These are phyloP conservation scores for Carex pumila DNA, from an alignment of 176 grass and related monocot species.

Conservation along the genomic window DNA sequence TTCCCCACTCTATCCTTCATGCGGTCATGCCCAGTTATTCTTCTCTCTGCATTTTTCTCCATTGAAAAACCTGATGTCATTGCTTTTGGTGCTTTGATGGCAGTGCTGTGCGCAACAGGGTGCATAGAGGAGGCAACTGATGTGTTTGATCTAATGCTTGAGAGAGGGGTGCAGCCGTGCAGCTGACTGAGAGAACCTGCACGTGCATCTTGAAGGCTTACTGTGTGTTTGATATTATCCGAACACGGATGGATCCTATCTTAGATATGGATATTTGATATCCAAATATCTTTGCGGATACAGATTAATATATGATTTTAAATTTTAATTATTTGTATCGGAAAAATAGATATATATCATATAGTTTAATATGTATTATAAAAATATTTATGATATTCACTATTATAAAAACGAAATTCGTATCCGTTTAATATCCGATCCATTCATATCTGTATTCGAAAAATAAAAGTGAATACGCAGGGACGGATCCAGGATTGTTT, in stretches of 20 bases:
- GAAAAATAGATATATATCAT: too few relatives aligned
- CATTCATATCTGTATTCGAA: too few relatives aligned
- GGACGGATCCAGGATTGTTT: too few relatives aligned
- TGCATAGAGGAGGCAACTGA: conserved; percentile 42
- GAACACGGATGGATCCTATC: conserved; percentile 20
- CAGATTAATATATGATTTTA: too few relatives aligned
- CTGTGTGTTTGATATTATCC: conserved; percentile 17
- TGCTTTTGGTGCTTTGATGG: conserved; percentile 39
- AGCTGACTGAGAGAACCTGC: conserved; percentile 36
- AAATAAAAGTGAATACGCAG: too few relatives aligned
- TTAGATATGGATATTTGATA: not conserved
- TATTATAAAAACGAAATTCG: too few relatives aligned
- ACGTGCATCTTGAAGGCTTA: conserved; percentile 51
- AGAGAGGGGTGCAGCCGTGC: conserved; percentile 21
- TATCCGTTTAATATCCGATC: too few relatives aligned
- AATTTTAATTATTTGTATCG: too few relatives aligned
- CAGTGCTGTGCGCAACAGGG: conserved; percentile 33
- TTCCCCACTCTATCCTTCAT: not conserved
- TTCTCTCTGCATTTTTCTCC: not conserved
- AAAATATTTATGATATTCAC: too few relatives aligned
- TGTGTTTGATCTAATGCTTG: conserved; percentile 52
- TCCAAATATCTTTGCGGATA: too few relatives aligned
- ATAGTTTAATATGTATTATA: too few relatives aligned
- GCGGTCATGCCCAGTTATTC: too few relatives aligned
- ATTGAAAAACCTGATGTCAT: conserved; percentile 41